Evolutionary conservation across 2,329 filamentous ascomycete species (phyloP).

Genomic region (Fusarium robinianum): DNA sequence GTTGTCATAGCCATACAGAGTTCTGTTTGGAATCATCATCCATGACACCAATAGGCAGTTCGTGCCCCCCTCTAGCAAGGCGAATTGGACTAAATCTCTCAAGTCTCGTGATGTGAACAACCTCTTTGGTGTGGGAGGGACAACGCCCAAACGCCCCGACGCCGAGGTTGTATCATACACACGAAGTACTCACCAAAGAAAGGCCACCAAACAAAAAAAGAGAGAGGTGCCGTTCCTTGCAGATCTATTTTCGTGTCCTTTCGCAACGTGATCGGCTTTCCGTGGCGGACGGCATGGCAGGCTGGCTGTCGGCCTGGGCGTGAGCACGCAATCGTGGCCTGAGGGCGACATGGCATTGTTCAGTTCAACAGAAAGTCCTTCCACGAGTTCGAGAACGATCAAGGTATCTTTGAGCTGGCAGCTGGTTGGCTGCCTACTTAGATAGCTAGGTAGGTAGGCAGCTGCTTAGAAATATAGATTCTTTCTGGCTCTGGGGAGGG

Average conservation of each 20-base stretch:
- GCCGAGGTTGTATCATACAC: no score
- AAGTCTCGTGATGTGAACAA: conserved; percentile 29
- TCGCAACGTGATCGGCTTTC: conserved; percentile 24
- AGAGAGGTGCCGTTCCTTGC: conserved; percentile 32
- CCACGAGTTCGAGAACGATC: no score
- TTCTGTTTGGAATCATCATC: conserved; percentile 12
- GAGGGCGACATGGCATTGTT: no score
- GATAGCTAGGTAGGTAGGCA: no score
- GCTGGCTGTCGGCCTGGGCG: neutral
- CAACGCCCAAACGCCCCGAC: conserved; percentile 2
- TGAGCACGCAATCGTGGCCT: neutral
- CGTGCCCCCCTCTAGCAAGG: neutral
- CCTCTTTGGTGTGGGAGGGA: conserved; percentile 23
- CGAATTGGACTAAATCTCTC: conserved; percentile 9
- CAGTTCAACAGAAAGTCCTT: no score
- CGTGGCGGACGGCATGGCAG: conserved; percentile 16
- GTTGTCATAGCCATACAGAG: no score
- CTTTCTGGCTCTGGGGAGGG: no score
- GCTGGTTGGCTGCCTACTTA: no score
- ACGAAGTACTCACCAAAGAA: no score
- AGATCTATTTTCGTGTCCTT: conserved; percentile 26
- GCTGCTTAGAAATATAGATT: no score
- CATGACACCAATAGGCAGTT: no score
- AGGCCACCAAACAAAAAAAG: conserved; percentile 20
- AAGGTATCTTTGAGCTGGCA: no score